A percentile compares a stretch with the other conserved stretches of the same genome.
phyloP scores from a whole-genome alignment of 2,329 filamentous ascomycete genomes.

The Camillea tinctor region DNA sequence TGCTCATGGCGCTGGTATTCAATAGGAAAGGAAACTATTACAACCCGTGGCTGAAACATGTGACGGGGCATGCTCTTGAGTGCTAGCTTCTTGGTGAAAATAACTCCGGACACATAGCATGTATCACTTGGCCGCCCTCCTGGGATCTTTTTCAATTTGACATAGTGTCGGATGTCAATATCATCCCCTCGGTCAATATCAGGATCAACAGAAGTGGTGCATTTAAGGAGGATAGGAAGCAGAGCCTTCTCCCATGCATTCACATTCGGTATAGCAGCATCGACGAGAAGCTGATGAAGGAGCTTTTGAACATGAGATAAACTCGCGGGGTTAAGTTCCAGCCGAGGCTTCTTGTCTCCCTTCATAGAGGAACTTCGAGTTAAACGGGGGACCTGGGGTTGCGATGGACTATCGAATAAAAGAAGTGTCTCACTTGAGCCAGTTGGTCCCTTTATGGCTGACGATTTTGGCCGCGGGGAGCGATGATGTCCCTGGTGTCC shows the following conservation, averaged over 20 bases:
- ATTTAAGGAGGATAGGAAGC: slow-evolving; percentile 83
- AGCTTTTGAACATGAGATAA: slow-evolving; percentile 84
- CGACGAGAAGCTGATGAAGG: slow-evolving; percentile 77
- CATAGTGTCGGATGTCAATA: slow-evolving; percentile 96
- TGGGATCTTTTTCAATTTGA: slow-evolving; percentile 95
- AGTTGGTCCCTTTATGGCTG: slow-evolving; percentile 55
- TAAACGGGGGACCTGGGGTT: slow-evolving; percentile 47
- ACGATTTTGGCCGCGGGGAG: slow-evolving; percentile 67
- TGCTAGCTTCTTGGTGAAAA: slow-evolving; percentile 96
- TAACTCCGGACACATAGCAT: slow-evolving; percentile 92
- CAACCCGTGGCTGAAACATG: slow-evolving; percentile 79
- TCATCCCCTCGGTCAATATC: slow-evolving; percentile 88
- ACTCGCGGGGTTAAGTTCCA: slow-evolving; percentile 85
- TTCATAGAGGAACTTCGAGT: slow-evolving; percentile 83
- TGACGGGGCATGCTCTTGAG: slow-evolving; percentile 93
- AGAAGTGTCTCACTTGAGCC: slow-evolving; percentile 52
- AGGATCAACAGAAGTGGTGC: slow-evolving; percentile 91
- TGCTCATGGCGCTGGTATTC: slow-evolving; percentile 92
- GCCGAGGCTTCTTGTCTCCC: slow-evolving; percentile 68
- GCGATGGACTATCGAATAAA: slow-evolving; percentile 43
- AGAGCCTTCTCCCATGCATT: slow-evolving; percentile 86
- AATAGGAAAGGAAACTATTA: slow-evolving; percentile 91
- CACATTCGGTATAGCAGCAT: slow-evolving; percentile 69
- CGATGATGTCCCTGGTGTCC: slow-evolving; percentile 69
- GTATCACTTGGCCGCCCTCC: slow-evolving; percentile 89